Percentiles rank a stretch among this genome's conserved stretches.
phyloP scores from a whole-genome alignment of 306 rosid species.

The Cyamopsis tetragonoloba region DNA sequence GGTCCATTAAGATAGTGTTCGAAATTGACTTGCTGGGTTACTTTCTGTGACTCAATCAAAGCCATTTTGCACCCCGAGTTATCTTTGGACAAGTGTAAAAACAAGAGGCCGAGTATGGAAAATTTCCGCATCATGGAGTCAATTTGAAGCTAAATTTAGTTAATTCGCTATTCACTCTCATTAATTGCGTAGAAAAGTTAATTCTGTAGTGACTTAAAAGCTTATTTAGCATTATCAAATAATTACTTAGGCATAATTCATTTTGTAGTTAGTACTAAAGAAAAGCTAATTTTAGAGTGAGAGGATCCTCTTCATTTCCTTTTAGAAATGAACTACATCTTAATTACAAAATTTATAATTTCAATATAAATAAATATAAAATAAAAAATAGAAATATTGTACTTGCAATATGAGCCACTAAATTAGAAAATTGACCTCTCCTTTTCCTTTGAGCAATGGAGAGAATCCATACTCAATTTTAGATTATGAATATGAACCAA shows the following conservation, averaged over 20 bases:
- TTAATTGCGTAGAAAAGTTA: background rate
- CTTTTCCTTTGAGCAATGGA: no score
- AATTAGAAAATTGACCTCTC: no score
- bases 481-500: background rate
- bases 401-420: no score
- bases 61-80: background rate
- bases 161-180: background rate
- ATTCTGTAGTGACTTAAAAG: background rate
- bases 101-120: background rate
- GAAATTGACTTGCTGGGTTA: background rate
- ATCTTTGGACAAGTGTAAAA: background rate
- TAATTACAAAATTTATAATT: no score
- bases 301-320: no score
- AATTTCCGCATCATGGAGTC: background rate
- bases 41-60: background rate
- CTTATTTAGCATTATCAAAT: background rate
- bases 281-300: conserved; percentile 10
- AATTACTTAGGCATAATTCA: background rate
- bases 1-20: background rate
- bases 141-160: background rate
- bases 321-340: no score
- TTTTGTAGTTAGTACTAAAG: background rate
- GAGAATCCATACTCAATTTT: no score
- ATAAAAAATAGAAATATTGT: no score
- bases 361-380: no score